Evolutionary conservation across 179 eudicot species (phyloP).

Genomic region (Spergularia azorica): DNA sequence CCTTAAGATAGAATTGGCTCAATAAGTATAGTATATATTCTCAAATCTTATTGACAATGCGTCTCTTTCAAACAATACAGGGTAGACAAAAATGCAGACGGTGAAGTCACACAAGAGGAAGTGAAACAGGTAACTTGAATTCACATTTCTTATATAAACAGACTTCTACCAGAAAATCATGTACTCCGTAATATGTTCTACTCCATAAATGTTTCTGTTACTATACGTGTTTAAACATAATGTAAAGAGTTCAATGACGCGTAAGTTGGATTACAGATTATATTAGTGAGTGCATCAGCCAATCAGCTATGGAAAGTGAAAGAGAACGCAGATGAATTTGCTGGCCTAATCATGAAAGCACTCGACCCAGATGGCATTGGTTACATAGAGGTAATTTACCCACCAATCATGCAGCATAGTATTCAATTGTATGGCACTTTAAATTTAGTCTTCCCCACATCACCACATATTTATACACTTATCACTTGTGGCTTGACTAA

Average conservation of each 20-base stretch:
- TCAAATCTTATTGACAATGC: no score
- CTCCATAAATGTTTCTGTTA: no score
- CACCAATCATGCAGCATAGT: background rate
- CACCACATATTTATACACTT: no score
- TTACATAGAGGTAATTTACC: conserved; percentile 40
- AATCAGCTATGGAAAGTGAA: conserved; percentile 50
- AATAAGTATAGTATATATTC: no score
- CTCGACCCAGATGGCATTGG: conserved; percentile 55
- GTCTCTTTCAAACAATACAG: conserved; percentile 31
- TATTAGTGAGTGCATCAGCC: conserved; percentile 51
- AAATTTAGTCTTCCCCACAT: no score
- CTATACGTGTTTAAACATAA: no score
- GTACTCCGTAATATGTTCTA: no score
- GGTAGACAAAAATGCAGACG: conserved; percentile 93
- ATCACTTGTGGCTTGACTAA: no score
- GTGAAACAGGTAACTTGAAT: conserved; percentile 58
- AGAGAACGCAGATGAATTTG: conserved; percentile 54
- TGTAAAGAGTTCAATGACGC: no score
- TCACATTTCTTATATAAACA: background rate
- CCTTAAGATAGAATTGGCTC: no score
- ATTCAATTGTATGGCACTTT: no score
- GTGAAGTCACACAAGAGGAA: conserved; percentile 78
- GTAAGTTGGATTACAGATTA: conserved; percentile 25
- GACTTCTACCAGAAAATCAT: no score
- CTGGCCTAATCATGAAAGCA: conserved; percentile 61